Base-by-base conservation (phyloP, 1,139 yeast species). In the Diutina catenulata region DNA sequence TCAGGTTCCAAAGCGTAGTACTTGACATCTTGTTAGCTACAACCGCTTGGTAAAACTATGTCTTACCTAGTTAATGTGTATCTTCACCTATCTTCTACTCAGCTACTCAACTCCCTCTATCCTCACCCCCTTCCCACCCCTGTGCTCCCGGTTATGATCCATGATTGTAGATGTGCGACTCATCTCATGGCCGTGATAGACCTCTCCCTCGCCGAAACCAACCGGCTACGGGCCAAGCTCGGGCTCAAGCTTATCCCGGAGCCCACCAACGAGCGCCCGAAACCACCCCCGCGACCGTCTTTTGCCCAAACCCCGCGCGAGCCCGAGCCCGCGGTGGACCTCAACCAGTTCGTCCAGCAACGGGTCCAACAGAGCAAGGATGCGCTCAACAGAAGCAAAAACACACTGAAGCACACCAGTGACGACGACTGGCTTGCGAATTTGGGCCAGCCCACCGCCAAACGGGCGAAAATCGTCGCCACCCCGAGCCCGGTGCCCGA, bases 321-420 rank as follows among this genome's bases (percentile, higher is more conserved):
- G 14, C n/a, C n/a, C n/a, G n/a, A n/a, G n/a, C n/a, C n/a, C n/a
- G n/a, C n/a, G n/a, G n/a, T n/a, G n/a, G n/a, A n/a, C n/a, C n/a
- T n/a, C n/a, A n/a, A n/a, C n/a, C n/a, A n/a, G n/a, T n/a, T n/a
- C 8, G 10, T 14, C 42, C 41, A 41, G 25, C 35, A 46, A 15
- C 43, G 51, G 28, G 37, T 57, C 3, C 44, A 45, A n/a, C 39
- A 41, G 3, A 51, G 55, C 10, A 40, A 51, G 50, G 21, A 55
- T 40, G 44, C 47, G 40, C 33, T 52, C 43, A 40, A 41, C 38
- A 49, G 47, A 40, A 50, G 49, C 29, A 45, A 44, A 27, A 53
- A 53, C 33, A 29, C 48, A 18, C 35, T 31, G 6, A 18, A 20
- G 7, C 21, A 21, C 10, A 26, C 20, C 7, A 20, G 21, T 20